Evolutionary conservation across 768 basidiomycete species (phyloP).

Genomic region (Crassisporium funariophilum): DNA sequence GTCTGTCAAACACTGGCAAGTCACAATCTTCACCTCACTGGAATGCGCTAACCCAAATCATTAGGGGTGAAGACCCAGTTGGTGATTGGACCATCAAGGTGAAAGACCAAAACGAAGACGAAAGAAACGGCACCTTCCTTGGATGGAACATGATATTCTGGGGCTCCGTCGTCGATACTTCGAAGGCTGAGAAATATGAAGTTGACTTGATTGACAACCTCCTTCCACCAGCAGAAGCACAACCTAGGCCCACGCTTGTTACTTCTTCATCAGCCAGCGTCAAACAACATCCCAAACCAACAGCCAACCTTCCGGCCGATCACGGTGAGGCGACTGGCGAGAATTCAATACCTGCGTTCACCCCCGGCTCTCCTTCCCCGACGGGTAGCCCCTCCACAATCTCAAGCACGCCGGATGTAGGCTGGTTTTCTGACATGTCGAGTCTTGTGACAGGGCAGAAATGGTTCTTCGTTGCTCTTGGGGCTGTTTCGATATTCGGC

Average conservation of each 20-base stretch:
- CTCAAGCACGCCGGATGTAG: slow-evolving; percentile 70
- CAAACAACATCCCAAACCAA: slow-evolving; percentile 81
- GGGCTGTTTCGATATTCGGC: slow-evolving; percentile 76
- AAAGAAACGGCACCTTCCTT: slow-evolving; percentile 66
- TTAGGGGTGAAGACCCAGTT: slow-evolving; percentile 89
- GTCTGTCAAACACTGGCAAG: slow-evolving; percentile 96
- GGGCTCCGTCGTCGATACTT: slow-evolving; percentile 82
- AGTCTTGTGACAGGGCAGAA: slow-evolving; percentile 73
- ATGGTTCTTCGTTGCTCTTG: slow-evolving; percentile 90
- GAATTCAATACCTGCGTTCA: slow-evolving; percentile 74
- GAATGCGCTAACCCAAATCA: slow-evolving; percentile 16
- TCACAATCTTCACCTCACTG: slow-evolving; percentile 10
- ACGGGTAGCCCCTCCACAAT: slow-evolving; percentile 36
- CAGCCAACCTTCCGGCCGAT: slow-evolving; percentile 83
- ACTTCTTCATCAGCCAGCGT: slow-evolving; percentile 40
- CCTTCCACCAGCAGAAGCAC: slow-evolving; percentile 45
- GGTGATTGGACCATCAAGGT: slow-evolving; percentile 92
- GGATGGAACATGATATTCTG: slow-evolving; percentile 94
- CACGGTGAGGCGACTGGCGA: slow-evolving; percentile 82
- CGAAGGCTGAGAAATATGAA: slow-evolving; percentile 62
- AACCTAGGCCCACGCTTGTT: slow-evolving; percentile 37
- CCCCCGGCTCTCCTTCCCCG: slow-evolving; percentile 33
- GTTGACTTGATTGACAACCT: slow-evolving; percentile 54
- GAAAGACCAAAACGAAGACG: slow-evolving; percentile 68
- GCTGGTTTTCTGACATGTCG: slow-evolving; percentile 82